These are phyloP conservation scores for Aegilops umbellulata DNA, from an alignment of 176 grass and related monocot genomes.

Conservation along the genomic window DNA sequence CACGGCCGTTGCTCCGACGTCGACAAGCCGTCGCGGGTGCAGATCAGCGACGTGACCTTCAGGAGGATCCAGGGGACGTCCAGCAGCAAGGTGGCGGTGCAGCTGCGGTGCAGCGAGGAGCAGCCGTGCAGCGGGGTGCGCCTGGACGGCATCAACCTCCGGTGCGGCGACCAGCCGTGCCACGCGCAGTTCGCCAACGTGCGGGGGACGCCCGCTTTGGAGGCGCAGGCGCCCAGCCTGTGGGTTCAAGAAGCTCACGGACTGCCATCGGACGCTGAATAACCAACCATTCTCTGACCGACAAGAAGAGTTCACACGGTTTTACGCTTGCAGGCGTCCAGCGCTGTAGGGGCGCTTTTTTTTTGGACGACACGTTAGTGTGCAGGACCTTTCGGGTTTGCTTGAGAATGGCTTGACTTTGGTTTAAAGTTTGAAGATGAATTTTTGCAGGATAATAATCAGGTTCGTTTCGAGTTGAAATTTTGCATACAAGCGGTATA, in stretches of 20 bases:
- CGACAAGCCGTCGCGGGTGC: constrained; percentile 35
- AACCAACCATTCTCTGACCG: neutral
- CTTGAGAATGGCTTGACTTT: neutral
- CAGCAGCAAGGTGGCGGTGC: constrained; percentile 25
- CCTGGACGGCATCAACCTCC: constrained; percentile 30
- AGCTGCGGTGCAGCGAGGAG: constrained; percentile 40
- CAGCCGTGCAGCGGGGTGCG: constrained; percentile 37
- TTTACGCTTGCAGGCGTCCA: neutral
- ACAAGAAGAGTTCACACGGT: neutral
- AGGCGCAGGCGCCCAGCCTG: neutral
- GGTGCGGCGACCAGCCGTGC: constrained; percentile 22
- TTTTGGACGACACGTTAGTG: neutral
- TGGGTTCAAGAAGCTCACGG: neutral
- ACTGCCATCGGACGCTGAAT: neutral
- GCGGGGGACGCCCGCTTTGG: neutral
- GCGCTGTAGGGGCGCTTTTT: neutral
- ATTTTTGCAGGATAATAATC: neutral
- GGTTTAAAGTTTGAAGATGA: neutral
- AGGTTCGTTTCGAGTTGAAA: neutral
- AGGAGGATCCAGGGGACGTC: constrained; percentile 49
- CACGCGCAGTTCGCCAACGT: neutral
- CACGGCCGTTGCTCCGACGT: constrained; percentile 23
- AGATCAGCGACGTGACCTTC: constrained; percentile 52
- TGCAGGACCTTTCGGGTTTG: neutral
- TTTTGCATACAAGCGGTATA: neutral